Percentiles rank a stretch among this genome's conserved stretches.
phyloP scores from a whole-genome alignment of 768 basidiomycete species.

The Lactarius akahatsu region DNA sequence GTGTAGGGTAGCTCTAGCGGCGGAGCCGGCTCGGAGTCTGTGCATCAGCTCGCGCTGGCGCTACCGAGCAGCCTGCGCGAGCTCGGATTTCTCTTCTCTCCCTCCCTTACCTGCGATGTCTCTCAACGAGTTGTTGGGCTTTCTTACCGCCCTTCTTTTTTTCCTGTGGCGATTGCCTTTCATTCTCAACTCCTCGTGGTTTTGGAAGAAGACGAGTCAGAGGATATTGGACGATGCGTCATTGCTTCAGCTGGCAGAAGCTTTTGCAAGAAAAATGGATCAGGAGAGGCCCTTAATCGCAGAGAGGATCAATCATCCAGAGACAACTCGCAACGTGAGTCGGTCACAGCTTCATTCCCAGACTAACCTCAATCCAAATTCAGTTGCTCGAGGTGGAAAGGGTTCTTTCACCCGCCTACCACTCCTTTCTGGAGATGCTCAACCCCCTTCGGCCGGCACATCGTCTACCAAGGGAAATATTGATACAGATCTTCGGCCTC shows the following conservation, averaged over 20 bases:
- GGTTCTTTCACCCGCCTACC: conserved; percentile 18
- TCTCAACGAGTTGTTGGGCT: background rate
- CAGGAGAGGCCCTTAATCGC: conserved; percentile 11
- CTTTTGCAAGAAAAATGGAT: conserved; percentile 14
- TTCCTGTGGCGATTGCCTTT: conserved; percentile 7
- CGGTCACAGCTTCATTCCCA: background rate
- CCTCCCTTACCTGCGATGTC: background rate
- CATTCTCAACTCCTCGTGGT: conserved; percentile 4
- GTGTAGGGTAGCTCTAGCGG: background rate
- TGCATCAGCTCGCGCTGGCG: conserved; percentile 15
- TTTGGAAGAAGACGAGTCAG: conserved; percentile 4
- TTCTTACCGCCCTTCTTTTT: conserved; percentile 8
- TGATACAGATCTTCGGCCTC: conserved; percentile 23
- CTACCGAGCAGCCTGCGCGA: conserved; percentile 17
- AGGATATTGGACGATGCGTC: conserved; percentile 6
- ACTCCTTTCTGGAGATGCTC: conserved; percentile 23
- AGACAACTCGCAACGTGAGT: conserved; percentile 21
- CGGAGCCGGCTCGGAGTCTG: background rate
- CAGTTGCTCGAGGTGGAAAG: conserved; percentile 15
- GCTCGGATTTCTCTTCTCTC: conserved; percentile 2
- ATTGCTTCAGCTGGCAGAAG: conserved; percentile 24
- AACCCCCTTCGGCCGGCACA: conserved; percentile 20
- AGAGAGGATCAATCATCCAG: conserved; percentile 13
- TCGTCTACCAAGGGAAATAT: conserved; percentile 17
- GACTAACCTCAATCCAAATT: conserved; percentile 2